These are phyloP conservation scores for Boletellus ananiceps DNA, from an alignment of 768 basidiomycete species.

Conservation along the genomic window DNA sequence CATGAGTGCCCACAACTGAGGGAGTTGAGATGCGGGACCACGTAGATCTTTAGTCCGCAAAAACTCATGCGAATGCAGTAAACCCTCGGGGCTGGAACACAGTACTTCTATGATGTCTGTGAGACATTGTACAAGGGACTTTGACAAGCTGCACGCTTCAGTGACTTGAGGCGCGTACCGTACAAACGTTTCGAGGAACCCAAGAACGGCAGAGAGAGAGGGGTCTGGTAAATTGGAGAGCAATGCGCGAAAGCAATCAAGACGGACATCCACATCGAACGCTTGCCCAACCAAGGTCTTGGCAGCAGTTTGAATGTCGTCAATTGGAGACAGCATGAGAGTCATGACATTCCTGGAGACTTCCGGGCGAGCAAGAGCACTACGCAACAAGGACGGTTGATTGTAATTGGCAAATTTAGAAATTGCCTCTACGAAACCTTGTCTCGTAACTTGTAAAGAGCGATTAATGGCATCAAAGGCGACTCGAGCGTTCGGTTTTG, in stretches of 20 bases:
- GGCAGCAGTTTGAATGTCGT: conserved; percentile 66
- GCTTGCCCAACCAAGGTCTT: conserved; percentile 80
- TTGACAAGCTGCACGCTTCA: conserved; percentile 87
- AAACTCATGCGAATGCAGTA: conserved; percentile 56
- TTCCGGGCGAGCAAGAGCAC: conserved; percentile 51
- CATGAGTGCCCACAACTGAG: conserved; percentile 80
- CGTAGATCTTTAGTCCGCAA: conserved; percentile 40
- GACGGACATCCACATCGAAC: conserved; percentile 84
- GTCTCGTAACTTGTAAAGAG: conserved; percentile 51
- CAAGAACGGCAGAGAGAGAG: conserved; percentile 65
- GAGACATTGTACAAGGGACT: conserved; percentile 85
- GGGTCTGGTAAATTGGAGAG: conserved; percentile 61
- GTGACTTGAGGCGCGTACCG: conserved; percentile 58
- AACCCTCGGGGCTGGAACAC: conserved; percentile 65
- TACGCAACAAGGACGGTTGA: conserved; percentile 44
- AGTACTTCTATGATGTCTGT: conserved; percentile 90
- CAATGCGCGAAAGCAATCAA: conserved; percentile 81
- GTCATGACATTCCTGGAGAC: conserved; percentile 57
- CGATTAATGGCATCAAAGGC: conserved; percentile 57
- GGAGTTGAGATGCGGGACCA: conserved; percentile 51
- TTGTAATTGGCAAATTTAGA: conserved; percentile 63
- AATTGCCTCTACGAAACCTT: conserved; percentile 59
- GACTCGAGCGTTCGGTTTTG: conserved; percentile 25
- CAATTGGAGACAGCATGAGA: conserved; percentile 80
- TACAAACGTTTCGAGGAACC: conserved; percentile 64